phyloP scores from a whole-genome alignment of 163 green algal species.

The Trebouxiophyceae sp. region DNA sequence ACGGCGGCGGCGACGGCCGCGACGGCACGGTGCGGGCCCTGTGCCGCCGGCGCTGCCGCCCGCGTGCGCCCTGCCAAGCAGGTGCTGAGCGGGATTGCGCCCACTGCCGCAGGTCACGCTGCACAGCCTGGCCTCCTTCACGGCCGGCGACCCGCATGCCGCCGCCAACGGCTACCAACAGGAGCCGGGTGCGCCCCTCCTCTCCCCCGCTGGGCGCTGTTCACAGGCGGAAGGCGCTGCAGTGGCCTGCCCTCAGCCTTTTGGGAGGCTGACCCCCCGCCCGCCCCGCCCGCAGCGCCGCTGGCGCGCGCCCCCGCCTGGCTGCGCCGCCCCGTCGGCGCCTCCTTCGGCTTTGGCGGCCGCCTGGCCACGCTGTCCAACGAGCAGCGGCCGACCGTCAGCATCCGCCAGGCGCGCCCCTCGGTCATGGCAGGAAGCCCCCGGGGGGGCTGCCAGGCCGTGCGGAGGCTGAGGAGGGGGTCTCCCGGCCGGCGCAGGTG shows the following conservation, averaged over 20 bases:
- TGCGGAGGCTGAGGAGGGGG: background rate
- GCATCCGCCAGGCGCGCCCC: conserved; percentile 3
- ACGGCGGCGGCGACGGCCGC: conserved; percentile 55
- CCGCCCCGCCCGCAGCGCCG: conserved; percentile 18
- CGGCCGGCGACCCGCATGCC: too few relatives aligned
- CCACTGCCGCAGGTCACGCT: too few relatives aligned
- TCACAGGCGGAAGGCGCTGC: too few relatives aligned
- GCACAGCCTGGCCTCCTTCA: too few relatives aligned
- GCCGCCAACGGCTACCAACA: too few relatives aligned
- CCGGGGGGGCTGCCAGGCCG: too few relatives aligned
- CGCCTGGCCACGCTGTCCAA: conserved; percentile 38
- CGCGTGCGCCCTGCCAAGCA: conserved; percentile 78
- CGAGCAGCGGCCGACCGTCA: background rate
- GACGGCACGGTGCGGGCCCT: background rate
- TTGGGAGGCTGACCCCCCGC: too few relatives aligned
- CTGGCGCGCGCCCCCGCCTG: conserved; percentile 71
- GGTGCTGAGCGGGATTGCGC: too few relatives aligned
- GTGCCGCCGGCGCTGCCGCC: conserved; percentile 37
- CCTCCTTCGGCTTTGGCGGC: conserved; percentile 90
- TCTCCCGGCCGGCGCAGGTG: conserved; percentile 45
- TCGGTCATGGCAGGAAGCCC: background rate
- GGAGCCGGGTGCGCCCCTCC: too few relatives aligned
- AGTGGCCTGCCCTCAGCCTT: too few relatives aligned
- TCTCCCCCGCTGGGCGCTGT: too few relatives aligned
- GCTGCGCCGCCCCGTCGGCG: conserved; percentile 69